phyloP scores from a whole-genome alignment of 768 basidiomycete genomes.

The Galerina marginata region DNA sequence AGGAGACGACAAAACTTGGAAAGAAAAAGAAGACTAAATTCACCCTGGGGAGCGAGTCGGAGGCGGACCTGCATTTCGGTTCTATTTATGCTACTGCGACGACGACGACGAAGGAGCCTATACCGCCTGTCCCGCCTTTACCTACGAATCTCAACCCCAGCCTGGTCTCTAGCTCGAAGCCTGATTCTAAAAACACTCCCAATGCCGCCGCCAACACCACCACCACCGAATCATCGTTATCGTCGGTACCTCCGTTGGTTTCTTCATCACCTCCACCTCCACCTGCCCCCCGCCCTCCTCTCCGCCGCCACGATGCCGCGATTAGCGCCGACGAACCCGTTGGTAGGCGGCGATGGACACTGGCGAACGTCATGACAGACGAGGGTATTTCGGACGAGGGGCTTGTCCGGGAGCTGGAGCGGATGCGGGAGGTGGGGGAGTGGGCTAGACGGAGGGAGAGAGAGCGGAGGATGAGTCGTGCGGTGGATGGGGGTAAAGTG shows the following conservation, averaged over 20 bases:
- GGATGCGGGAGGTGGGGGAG: slow-evolving; percentile 32
- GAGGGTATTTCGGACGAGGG: slow-evolving; percentile 54
- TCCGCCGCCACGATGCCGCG: slow-evolving; percentile 7
- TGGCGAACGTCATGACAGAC: slow-evolving; percentile 55
- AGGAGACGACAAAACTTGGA: not conserved
- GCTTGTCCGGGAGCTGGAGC: slow-evolving; percentile 51
- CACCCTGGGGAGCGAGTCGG: slow-evolving; percentile 8
- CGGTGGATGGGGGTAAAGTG: not conserved
- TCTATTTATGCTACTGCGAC: not conserved
- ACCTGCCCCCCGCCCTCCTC: slow-evolving; percentile 12
- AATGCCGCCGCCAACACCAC: too few species aligned
- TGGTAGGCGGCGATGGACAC: slow-evolving; percentile 36
- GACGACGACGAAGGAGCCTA: not conserved
- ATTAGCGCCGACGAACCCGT: slow-evolving; percentile 5
- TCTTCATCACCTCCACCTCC: not conserved
- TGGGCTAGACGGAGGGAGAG: slow-evolving; percentile 15
- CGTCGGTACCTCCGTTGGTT: not conserved
- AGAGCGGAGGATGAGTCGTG: not conserved
- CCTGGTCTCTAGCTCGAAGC: too few species aligned
- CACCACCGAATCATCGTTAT: too few species aligned
- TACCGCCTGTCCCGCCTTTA: not conserved
- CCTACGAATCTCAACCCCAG: not conserved
- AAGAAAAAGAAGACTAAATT: not conserved
- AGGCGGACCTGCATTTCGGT: slow-evolving; percentile 2
- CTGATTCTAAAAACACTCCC: too few species aligned